A percentile compares a stretch with the other conserved stretches of the same genome.
Evolutionary conservation across 768 basidiomycete genomes (phyloP).

Genomic region (Cantharellus anzutake): DNA sequence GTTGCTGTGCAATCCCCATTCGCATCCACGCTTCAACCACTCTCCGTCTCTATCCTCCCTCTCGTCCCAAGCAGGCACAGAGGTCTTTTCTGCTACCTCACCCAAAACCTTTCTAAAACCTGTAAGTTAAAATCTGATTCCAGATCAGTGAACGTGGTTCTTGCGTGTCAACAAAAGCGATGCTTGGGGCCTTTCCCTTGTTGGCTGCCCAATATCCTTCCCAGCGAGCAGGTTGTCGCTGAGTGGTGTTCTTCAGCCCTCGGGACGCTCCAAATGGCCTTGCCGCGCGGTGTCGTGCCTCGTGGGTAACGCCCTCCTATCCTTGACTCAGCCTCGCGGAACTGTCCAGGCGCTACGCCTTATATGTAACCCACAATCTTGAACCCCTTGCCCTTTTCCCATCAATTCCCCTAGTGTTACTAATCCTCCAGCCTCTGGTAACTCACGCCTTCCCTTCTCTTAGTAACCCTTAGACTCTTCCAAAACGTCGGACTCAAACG

Average conservation of each 20-base stretch:
- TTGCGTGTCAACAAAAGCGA: not conserved
- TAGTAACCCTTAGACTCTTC: constrained; percentile 6
- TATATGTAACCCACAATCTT: not conserved
- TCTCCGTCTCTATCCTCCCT: no score
- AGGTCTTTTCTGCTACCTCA: no score
- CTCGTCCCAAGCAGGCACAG: no score
- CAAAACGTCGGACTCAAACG: constrained; percentile 45
- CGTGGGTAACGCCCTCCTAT: not conserved
- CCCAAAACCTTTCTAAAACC: no score
- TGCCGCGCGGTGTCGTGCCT: not conserved
- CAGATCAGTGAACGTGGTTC: no score
- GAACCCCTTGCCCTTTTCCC: constrained; percentile 12
- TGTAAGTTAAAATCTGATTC: no score
- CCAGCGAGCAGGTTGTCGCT: not conserved
- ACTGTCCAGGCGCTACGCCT: no score
- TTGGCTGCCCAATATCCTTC: no score
- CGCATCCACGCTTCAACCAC: no score
- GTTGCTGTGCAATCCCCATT: no score
- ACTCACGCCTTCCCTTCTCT: constrained; percentile 3
- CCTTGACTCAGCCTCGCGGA: not conserved
- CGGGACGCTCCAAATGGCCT: not conserved
- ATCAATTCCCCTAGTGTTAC: constrained; percentile 13
- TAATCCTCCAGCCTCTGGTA: not conserved
- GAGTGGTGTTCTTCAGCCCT: not conserved
- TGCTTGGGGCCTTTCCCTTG: no score